Base-by-base conservation (phyloP, 805 yeast species). In the Teunomyces stri region DNA sequence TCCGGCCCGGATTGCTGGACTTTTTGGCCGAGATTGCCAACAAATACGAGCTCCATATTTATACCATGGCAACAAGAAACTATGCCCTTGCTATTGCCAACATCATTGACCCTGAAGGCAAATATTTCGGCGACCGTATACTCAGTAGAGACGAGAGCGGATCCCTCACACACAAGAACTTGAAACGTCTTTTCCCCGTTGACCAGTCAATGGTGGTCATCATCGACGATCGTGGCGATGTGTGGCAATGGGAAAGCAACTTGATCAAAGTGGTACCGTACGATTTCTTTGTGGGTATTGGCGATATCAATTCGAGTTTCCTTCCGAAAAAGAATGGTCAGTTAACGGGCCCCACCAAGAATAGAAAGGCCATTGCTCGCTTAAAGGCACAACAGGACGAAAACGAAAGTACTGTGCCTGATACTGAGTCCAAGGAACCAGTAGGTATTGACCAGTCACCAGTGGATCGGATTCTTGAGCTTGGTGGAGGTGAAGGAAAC, bases 171-270 rank as follows among this genome's bases (percentile, higher is more conserved):
- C 96, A 88, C 55, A 94, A 94, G 61, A 88, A 92, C 31, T 72
- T 94, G 50, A 85, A 87, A 59, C 74, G 98, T 51, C 73, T 94
- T 46, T 94, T 94, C 58, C 99, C 99, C 0, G 96, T 92, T 2
- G 96, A 92, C 55, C 96, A 96, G 20, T 85, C 96, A 13, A 87
- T 94, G 96, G 99, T 94, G 28, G 94, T 88, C 2, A 85, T 94
- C 40, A 94, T 94, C 50, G 99, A 94, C 65, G 99, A 94, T 65
- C 79, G 99, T 62, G 99, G 97, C 2, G 99, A 94, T 65, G 99
- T 94, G 16, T 94, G 99, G 99, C 88, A 87, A 60, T 94, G 99
- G 99, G 87, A 89, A 55, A 83, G 86, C 10, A 91, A 94, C 61
- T 70, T 94, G 56, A 82, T 94, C 49, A 89, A 92, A 66, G 98